Percentiles rank a stretch among this genome's conserved stretches.
These are phyloP conservation scores for Trametes villosa DNA, from an alignment of 768 basidiomycete species.

Conservation along the genomic window DNA sequence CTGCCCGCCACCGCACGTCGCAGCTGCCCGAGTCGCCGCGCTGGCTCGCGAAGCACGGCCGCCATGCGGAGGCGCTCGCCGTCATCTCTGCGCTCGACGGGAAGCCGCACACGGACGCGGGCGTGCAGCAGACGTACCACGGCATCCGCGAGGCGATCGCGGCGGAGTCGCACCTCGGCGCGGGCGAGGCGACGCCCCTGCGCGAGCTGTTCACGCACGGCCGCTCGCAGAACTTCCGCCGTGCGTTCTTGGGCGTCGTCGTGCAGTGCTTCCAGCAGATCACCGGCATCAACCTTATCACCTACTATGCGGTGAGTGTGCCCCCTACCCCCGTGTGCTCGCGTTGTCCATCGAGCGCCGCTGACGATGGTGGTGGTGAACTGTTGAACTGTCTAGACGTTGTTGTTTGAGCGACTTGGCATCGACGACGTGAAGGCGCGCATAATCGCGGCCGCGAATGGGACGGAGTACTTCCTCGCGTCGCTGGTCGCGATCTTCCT, in stretches of 20 bases:
- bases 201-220: conserved; percentile 60
- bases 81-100: conserved; percentile 67
- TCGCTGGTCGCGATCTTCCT: conserved; percentile 73
- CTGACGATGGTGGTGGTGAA: conserved; percentile 28
- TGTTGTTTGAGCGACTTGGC: conserved; percentile 62
- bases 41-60: conserved; percentile 62
- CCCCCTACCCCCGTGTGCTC: not conserved
- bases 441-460: conserved; percentile 68
- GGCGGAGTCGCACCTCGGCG: conserved; percentile 39
- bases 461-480: conserved; percentile 73
- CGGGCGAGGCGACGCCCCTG: conserved; percentile 43
- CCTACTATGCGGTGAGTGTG: conserved; percentile 49
- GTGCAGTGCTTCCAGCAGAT: conserved; percentile 75
- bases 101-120: conserved; percentile 48
- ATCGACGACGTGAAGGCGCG: conserved; percentile 60
- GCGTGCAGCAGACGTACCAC: conserved; percentile 54
- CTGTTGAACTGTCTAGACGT: conserved; percentile 45
- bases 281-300: conserved; percentile 68
- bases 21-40: conserved; percentile 64
- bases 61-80: conserved; percentile 57
- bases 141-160: conserved; percentile 58
- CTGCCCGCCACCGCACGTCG: not conserved
- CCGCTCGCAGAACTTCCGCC: conserved; percentile 62
- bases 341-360: conserved; percentile 33
- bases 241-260: conserved; percentile 56